phyloP scores from a whole-genome alignment of 2,329 filamentous ascomycete genomes.

The Calycina herbarum region DNA sequence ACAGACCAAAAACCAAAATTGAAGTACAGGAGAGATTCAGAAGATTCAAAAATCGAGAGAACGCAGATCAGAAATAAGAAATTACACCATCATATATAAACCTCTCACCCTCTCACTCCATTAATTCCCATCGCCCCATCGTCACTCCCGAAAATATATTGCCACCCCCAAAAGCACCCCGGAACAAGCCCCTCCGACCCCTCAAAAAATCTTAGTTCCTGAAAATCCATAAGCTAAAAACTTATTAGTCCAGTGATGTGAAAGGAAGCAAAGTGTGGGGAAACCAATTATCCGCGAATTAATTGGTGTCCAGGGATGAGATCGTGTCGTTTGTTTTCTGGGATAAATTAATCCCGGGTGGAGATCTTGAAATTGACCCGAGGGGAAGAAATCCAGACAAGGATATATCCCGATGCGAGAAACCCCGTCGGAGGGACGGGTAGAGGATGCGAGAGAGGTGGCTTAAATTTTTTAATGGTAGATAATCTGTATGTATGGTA shows the following conservation, averaged over 20 bases:
- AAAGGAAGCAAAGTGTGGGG: background rate
- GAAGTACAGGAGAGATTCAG: background rate
- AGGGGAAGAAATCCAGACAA: background rate
- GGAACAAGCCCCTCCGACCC: background rate
- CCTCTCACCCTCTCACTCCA: background rate
- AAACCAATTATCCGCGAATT: constrained; percentile 12
- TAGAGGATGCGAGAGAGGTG: background rate
- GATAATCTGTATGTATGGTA: too few species aligned
- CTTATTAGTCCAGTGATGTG: background rate
- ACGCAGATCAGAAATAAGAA: background rate
- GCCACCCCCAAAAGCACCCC: background rate
- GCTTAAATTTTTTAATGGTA: background rate
- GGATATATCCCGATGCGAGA: background rate
- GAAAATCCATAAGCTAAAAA: background rate
- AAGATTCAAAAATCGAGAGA: background rate
- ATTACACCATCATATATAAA: background rate
- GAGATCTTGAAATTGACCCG: background rate
- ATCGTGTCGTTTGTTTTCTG: background rate
- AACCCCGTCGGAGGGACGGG: constrained; percentile 1
- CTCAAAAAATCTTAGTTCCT: background rate
- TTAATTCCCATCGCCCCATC: too few species aligned
- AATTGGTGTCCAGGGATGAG: background rate
- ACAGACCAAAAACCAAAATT: too few species aligned
- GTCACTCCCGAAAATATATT: background rate
- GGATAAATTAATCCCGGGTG: constrained; percentile 1